Conservation (phyloP, 208 protist genomes). For the Trypanosomatidae sp. region DNA sequence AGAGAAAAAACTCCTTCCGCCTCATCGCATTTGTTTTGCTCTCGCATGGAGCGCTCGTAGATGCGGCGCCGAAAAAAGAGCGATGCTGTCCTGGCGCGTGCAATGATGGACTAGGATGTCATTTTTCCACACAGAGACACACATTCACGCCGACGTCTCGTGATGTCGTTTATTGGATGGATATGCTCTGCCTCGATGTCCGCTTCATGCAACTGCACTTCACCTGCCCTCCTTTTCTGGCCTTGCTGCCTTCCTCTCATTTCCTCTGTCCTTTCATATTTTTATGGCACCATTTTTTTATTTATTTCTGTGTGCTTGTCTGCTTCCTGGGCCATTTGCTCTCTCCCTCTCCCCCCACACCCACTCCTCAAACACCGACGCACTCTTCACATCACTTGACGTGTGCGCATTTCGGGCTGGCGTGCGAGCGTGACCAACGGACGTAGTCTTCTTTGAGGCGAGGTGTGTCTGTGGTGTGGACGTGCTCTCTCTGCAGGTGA, state of each 20-base stretch:
- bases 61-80: background rate
- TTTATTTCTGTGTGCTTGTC: background rate
- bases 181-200: background rate
- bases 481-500: background rate
- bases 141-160: background rate
- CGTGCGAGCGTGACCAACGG: background rate
- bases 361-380: background rate
- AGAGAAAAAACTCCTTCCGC: background rate
- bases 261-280: background rate
- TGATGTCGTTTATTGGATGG: background rate
- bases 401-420: background rate
- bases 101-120: background rate
- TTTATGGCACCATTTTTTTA: slow-evolving; percentile 8
- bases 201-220: background rate
- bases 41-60: too few species aligned
- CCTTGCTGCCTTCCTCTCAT: background rate
- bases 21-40: background rate
- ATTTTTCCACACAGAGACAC: background rate
- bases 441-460: background rate
- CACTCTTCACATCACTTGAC: background rate
- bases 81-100: background rate
- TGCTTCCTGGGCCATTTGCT: background rate
- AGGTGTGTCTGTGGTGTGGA: background rate
- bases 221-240: background rate
- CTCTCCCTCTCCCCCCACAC: background rate